Percentiles rank a stretch among this genome's conserved stretches.
These are phyloP conservation scores for Escovopsis sp. DNA, from an alignment of 2,329 filamentous ascomycete genomes.

Conservation along the genomic window DNA sequence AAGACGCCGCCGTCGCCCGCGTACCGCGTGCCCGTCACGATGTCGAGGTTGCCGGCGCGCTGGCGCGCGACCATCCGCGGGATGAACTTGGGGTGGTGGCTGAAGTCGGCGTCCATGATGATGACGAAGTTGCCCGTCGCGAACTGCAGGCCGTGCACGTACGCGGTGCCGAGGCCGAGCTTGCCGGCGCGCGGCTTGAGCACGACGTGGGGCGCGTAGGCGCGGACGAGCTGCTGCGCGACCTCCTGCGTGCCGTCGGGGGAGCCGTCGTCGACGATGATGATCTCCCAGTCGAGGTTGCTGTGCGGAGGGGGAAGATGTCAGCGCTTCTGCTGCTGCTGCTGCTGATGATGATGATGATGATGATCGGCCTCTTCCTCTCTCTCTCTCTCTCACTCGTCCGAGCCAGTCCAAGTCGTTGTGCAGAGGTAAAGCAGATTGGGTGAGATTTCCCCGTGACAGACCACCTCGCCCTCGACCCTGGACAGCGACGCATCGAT, in stretches of 20 bases:
- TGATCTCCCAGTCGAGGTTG: constrained; percentile 89
- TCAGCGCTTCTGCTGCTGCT: neutral
- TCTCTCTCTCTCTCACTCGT: too few species aligned
- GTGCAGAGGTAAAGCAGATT: too few species aligned
- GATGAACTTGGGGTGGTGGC: constrained; percentile 98
- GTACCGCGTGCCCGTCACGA: constrained; percentile 92
- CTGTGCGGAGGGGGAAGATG: too few species aligned
- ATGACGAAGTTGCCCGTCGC: constrained; percentile 88
- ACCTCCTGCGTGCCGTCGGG: constrained; percentile 89
- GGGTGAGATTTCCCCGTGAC: too few species aligned
- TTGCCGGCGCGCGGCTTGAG: constrained; percentile 86
- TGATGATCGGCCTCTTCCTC: too few species aligned
- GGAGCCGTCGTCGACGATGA: constrained; percentile 96
- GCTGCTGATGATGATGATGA: too few species aligned
- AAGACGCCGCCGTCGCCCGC: constrained; percentile 79
- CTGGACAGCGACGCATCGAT: too few species aligned
- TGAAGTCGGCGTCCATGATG: constrained; percentile 99
- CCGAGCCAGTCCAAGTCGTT: too few species aligned
- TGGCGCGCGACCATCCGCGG: constrained; percentile 80
- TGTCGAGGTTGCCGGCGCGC: constrained; percentile 67
- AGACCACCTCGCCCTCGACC: too few species aligned
- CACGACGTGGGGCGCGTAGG: constrained; percentile 64
- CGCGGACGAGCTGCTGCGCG: constrained; percentile 76
- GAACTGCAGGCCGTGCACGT: constrained; percentile 87
- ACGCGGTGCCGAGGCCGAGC: constrained; percentile 90